phyloP scores from a whole-genome alignment of 1,284 basidiomycete genomes.

The Waitea zeae region DNA sequence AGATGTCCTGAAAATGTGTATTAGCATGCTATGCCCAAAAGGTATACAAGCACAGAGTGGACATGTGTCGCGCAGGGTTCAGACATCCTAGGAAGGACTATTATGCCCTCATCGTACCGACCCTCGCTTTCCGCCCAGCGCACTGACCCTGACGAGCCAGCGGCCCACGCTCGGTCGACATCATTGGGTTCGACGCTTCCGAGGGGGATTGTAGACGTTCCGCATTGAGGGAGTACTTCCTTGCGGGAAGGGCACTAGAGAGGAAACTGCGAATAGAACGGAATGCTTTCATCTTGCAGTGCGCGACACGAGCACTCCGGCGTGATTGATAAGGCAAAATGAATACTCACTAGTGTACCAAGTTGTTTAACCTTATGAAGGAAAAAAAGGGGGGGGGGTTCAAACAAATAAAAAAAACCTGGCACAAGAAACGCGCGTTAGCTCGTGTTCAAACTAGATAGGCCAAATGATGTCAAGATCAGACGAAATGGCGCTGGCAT shows the following conservation, averaged over 20 bases:
- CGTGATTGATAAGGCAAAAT: background rate
- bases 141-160: too few species aligned
- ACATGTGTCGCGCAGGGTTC: too few species aligned
- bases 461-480: constrained; percentile 19
- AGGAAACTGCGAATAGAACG: constrained; percentile 4
- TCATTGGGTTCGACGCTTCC: constrained; percentile 2
- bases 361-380: background rate
- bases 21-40: too few species aligned
- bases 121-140: constrained; percentile 29
- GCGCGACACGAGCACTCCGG: background rate
- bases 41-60: too few species aligned
- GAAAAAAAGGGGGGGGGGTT: too few species aligned
- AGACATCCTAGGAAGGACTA: constrained; percentile 65
- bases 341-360: too few species aligned
- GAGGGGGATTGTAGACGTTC: constrained; percentile 4
- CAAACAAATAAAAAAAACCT: too few species aligned
- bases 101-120: constrained; percentile 35
- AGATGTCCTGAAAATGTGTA: too few species aligned
- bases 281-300: constrained; percentile 2
- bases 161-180: constrained; percentile 1
- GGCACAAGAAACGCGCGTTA: too few species aligned
- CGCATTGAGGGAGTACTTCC: constrained; percentile 1
- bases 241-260: constrained; percentile 3
- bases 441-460: too few species aligned
- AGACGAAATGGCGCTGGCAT: constrained; percentile 75